Base-by-base conservation (phyloP, 2,329 filamentous ascomycete species). In the Alternaria arbusti region DNA sequence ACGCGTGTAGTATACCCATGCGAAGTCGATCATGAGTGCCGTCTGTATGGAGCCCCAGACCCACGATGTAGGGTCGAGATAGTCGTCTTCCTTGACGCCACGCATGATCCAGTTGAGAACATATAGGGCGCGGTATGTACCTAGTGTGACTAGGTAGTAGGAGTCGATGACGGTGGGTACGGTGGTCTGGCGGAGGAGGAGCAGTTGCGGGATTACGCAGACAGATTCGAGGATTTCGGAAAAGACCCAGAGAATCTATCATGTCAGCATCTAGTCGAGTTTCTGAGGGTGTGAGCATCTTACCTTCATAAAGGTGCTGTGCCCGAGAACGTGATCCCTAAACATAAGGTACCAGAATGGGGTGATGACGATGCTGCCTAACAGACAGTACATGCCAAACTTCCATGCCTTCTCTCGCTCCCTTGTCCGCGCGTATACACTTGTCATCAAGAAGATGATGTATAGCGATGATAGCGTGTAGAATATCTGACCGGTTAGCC, bases 111-210 rank as follows among this genome's bases (percentile, higher is more conserved):
- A 98, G 80, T 97, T 97, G 51, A 97, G 80, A 64, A 97, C 90
- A 82, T 98, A 97, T 65, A 97, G 88, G 52, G 86, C 92, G 61
- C 95, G 92, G 82, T 97, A 98, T 12, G 90, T 90, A 36, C 94
- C 95, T 1, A 97, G 87, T 1, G 93, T 89, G 54, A 96, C 84
- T 59, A 98, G 91, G 81, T 98, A 98, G 82, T 92, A 97, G n/a
- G 93, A 97, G 79, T 97, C 93, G 81, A 98, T 94, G 50, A 97
- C 95, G 52, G 95, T 98, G 0, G 95, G 95, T 0, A 97, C 93
- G 25, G 90, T 94, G n/a, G 95, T 97, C 80, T 97, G 94, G 63
- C 95, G 92, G 13, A 98, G 88, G 46, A 97, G 89, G 6, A 97
- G 87, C 1, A 98, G 89, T 79, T 98, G 95, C 0, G 95, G 95